Evolutionary conservation across 192 early-diverging fungal species (phyloP), one percentile per base, ranked within the genome.

Genomic region (Rhizophagus clarus): DNA sequence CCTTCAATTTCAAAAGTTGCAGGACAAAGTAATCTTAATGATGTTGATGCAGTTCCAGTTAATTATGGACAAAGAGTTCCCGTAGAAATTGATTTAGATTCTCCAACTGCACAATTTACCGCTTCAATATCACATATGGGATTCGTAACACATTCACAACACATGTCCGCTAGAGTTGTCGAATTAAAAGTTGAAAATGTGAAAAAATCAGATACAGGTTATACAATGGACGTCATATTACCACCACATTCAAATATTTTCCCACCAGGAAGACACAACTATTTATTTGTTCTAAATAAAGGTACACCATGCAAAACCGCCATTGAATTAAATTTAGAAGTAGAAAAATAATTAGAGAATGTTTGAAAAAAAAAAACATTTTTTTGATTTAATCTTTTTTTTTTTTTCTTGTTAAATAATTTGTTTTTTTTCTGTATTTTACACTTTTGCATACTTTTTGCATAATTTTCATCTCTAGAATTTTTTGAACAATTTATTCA

Each of bases 171-270:
- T 69, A 78, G 89, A 34, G 76, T 81, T 77, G 82, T 81, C 8
- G 82, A 81, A 61, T 47, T 86, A 61, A 67, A 82, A 3, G 40
- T 79, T 71, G 66, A 34, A 14, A 62, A 49, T 42, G 24, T 24
- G 32, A 45, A 61, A 77, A 63, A 6, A 68, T 49, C 32, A 80
- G 24, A 15, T 80, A 31, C 40, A 80, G 34, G 76, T 81, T 84
- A 77, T 81, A 76, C 15, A 56, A 62, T 82, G 42, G 77, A 31
- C 4, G 81, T 91, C 20, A 77, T 40, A 5, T 74, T 83, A 49
- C 88, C 88, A 14, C 90, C 90, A 66, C 84, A 89, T 68, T 63
- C 84, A 60, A 85, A 86, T 74, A 61, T 91, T 14, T 85, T 91
- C 77, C 84, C 90, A n/a, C 90, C 90, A 22, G 90, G 87, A n/a